These are phyloP conservation scores for Cladosporium sp. DNA, from an alignment of 2,329 filamentous ascomycete genomes.

Conservation along the genomic window DNA sequence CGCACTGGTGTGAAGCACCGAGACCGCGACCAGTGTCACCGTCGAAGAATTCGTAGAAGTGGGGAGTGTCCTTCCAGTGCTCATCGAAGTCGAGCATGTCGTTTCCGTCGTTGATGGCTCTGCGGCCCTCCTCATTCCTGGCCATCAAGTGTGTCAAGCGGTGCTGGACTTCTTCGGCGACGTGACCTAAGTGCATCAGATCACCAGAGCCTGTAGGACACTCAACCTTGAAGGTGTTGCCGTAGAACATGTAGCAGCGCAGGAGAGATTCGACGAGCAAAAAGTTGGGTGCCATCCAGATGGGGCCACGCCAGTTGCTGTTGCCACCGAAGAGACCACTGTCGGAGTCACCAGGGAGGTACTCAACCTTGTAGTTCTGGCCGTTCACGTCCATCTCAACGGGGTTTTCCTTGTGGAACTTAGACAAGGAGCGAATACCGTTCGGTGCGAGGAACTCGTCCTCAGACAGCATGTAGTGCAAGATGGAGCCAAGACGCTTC, in stretches of 20 bases:
- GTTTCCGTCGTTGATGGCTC: slow-evolving; percentile 81
- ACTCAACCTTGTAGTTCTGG: slow-evolving; percentile 80
- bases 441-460: slow-evolving; percentile 87
- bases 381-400: slow-evolving; percentile 96
- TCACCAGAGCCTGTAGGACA: slow-evolving; percentile 92
- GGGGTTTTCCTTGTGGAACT: slow-evolving; percentile 83
- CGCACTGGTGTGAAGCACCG: slow-evolving; percentile 89
- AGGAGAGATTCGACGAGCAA: slow-evolving; percentile 90
- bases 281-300: slow-evolving; percentile 96
- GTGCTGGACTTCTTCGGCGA: slow-evolving; percentile 93
- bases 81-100: slow-evolving; percentile 86
- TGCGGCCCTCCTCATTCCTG: slow-evolving; percentile 75
- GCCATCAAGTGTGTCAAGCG: slow-evolving; percentile 88
- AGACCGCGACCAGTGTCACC: slow-evolving; percentile 85
- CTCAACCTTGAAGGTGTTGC: slow-evolving; percentile 80
- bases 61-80: slow-evolving; percentile 88
- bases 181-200: slow-evolving; percentile 91
- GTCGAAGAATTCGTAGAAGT: slow-evolving; percentile 98
- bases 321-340: slow-evolving; percentile 93
- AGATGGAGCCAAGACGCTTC: slow-evolving; percentile 82
- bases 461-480: slow-evolving; percentile 89
- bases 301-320: slow-evolving; percentile 93
- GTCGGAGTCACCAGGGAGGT: slow-evolving; percentile 93
- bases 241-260: slow-evolving; percentile 94
- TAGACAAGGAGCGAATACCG: slow-evolving; percentile 87